These are phyloP conservation scores for Tetracladium maxilliforme DNA, from an alignment of 2,329 filamentous ascomycete species.

Conservation along the genomic window DNA sequence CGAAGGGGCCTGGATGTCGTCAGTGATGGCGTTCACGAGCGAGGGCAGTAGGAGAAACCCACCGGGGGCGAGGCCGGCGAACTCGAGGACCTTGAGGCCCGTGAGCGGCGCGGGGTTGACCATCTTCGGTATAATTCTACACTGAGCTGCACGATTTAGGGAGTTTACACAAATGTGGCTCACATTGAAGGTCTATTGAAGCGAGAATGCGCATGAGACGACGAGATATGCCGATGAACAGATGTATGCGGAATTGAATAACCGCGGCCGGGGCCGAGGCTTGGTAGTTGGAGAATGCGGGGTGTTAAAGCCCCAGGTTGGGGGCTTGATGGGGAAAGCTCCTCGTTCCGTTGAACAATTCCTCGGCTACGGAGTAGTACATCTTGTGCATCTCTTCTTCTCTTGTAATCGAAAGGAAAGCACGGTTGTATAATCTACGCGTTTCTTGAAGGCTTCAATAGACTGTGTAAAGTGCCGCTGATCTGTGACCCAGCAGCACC, in stretches of 20 bases:
- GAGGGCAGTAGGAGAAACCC: constrained; percentile 5
- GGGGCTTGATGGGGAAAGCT: no score
- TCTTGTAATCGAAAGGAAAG: neutral
- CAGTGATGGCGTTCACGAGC: constrained; percentile 1
- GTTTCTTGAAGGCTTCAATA: neutral
- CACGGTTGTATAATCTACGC: neutral
- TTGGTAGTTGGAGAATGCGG: neutral
- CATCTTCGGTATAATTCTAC: constrained; percentile 6
- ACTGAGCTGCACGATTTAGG: neutral
- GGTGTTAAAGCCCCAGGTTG: no score
- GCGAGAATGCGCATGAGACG: neutral
- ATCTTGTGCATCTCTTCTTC: neutral
- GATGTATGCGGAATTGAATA: neutral
- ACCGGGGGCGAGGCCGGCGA: constrained; percentile 47
- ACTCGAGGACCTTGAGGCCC: constrained; percentile 48
- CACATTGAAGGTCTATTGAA: neutral
- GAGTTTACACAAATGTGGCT: neutral
- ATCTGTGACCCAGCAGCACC: no score
- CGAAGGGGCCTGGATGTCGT: constrained; percentile 55
- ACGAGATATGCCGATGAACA: neutral
- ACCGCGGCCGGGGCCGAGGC: neutral
- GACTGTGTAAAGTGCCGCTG: no score
- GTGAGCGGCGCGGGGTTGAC: constrained; percentile 26
- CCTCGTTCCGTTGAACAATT: no score
- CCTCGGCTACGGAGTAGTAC: neutral